These are phyloP conservation scores for Aegilops sharonensis DNA, from an alignment of 176 grass and related monocot species.

Conservation along the genomic window DNA sequence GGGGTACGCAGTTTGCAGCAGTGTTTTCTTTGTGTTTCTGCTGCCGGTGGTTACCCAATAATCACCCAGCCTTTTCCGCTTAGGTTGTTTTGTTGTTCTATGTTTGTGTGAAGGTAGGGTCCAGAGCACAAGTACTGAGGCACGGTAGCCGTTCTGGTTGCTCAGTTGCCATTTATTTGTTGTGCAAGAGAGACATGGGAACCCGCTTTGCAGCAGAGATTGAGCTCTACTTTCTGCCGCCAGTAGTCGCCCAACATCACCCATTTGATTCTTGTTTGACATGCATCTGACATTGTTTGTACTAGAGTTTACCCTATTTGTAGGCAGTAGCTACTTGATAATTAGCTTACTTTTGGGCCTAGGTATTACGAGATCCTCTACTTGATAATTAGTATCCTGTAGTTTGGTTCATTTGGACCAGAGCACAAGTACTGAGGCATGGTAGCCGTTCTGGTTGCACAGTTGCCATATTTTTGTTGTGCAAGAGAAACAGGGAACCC, in stretches of 20 bases:
- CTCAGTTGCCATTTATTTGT: slow-evolving; percentile 24
- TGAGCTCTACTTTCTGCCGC: slow-evolving; percentile 26
- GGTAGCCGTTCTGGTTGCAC: slow-evolving; percentile 14
- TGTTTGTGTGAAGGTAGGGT: not conserved
- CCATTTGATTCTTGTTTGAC: too few species aligned
- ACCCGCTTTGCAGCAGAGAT: slow-evolving; percentile 44
- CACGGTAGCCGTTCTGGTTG: slow-evolving; percentile 16
- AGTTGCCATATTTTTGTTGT: slow-evolving; percentile 25
- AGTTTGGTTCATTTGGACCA: not conserved
- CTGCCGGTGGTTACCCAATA: not conserved
- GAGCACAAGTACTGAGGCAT: slow-evolving; percentile 50
- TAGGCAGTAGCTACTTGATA: not conserved
- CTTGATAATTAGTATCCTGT: too few species aligned
- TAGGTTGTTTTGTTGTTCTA: not conserved
- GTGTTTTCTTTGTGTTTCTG: slow-evolving; percentile 13
- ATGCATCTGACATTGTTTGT: slow-evolving; percentile 13
- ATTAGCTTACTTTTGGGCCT: not conserved
- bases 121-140: slow-evolving; percentile 47
- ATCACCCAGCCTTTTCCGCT: not conserved
- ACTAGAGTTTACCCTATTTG: not conserved
- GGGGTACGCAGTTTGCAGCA: slow-evolving; percentile 14
- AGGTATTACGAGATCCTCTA: too few species aligned
- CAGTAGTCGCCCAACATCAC: slow-evolving; percentile 31
- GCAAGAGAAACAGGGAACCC: slow-evolving; percentile 41
- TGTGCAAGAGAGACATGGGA: slow-evolving; percentile 40